Percentiles rank a stretch among this genome's conserved stretches.
phyloP scores from a whole-genome alignment of 2,329 filamentous ascomycete genomes.

The Lomentospora prolificans region DNA sequence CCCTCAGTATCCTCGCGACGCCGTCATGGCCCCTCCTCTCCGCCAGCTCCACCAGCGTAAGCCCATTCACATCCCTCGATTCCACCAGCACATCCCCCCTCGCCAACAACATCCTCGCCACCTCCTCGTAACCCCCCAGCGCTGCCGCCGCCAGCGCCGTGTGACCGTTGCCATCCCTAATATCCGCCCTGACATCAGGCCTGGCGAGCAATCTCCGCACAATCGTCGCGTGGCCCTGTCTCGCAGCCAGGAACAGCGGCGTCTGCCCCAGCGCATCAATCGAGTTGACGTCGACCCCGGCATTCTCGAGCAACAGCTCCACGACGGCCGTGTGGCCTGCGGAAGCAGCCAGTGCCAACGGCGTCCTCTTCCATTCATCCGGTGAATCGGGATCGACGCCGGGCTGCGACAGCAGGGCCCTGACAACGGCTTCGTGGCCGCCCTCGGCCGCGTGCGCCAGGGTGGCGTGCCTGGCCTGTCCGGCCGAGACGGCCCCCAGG shows the following conservation, averaged over 20 bases:
- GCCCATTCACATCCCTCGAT: constrained; percentile 1
- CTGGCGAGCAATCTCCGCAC: constrained; percentile 2
- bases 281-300: constrained; percentile 1
- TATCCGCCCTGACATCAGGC: neutral
- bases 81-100: neutral
- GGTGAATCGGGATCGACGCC: neutral
- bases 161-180: constrained; percentile 4
- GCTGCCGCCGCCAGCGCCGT: constrained; percentile 9
- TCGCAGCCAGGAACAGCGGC: constrained; percentile 8
- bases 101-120: neutral
- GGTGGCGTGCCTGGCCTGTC: neutral
- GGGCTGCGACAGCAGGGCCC: neutral
- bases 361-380: constrained; percentile 5
- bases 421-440: constrained; percentile 2
- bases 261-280: constrained; percentile 8
- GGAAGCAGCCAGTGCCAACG: constrained; percentile 15
- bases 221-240: neutral
- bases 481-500: neutral
- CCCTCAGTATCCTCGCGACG: neutral
- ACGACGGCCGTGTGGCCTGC: constrained; percentile 14
- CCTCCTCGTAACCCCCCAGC: constrained; percentile 6
- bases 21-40: constrained; percentile 6
- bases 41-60: neutral
- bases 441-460: neutral
- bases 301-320: constrained; percentile 10